Evolutionary conservation across 2,329 filamentous ascomycete species (phyloP), one percentile per base, ranked within the genome.

Genomic region (Aspergillus pseudotamarii): DNA sequence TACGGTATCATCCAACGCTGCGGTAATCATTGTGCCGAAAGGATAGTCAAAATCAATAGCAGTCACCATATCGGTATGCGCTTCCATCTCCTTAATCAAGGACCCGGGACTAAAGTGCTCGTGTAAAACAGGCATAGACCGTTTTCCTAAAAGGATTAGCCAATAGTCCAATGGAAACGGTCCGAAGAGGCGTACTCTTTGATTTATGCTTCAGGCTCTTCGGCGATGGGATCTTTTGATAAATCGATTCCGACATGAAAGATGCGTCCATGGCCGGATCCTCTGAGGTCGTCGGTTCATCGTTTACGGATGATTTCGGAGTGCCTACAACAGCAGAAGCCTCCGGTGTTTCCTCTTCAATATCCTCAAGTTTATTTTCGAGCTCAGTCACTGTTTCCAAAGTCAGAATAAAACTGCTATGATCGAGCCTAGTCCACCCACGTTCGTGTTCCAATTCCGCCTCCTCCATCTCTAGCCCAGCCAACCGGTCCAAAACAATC

Each of bases 231-330:
- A 99, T 82, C 79, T 97, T 97, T 69, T 96, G 91, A 77, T 98
- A 99, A 70, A 99, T 92, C 14, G 94, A 97, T 77, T 97, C 93
- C 3, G 95, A 97, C 95, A 98, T 98, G 82, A 98, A 99, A 1
- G 86, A 86, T 6, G 82, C 82, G 68, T 84, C 82, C 71, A 81
- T 81, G 55, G 79, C 79, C 62, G 79, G 76, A 45, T 80, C 82
- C 71, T 90, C 78, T 74, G 91, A 79, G 68, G 85, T 64, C 79
- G 86, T 77, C 67, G 84, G 65, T 64, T 82, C 66, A 71, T 88
- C 80, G 30, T 76, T 75, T 14, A 62, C 69, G 50, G 68, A 76
- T 59, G 76, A 76, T 58, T 73, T 76, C 9, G 76, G 76, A 48
- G 75, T 80, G 28, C 72, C 76, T 36, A 69, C 65, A 12, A 71